A percentile compares a stretch with the other conserved stretches of the same genome.
phyloP scores from a whole-genome alignment of 2,329 filamentous ascomycete genomes.

The Colletotrichum sp. region DNA sequence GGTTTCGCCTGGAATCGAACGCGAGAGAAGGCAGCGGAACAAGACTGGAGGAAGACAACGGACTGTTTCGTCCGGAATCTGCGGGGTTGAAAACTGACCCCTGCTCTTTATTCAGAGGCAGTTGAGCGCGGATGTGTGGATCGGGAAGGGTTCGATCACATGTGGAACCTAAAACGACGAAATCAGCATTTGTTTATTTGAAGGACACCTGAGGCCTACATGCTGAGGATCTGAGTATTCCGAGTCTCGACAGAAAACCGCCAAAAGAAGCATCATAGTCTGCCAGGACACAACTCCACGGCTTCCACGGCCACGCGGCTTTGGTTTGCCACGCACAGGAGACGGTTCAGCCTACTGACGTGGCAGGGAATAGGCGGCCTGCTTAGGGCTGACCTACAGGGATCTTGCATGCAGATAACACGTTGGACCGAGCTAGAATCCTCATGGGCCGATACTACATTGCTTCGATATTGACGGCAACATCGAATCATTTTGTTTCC shows the following conservation, averaged over 20 bases:
- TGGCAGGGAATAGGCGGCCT: slow-evolving; percentile 23
- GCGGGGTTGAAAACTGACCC: background rate
- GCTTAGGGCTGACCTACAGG: background rate
- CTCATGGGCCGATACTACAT: background rate
- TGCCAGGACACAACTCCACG: background rate
- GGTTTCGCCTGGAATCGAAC: background rate
- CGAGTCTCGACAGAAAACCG: background rate
- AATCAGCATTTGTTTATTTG: background rate
- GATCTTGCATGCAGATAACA: background rate
- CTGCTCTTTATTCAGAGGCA: background rate
- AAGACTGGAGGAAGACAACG: background rate
- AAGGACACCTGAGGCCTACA: background rate
- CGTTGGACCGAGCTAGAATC: background rate
- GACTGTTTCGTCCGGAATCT: background rate
- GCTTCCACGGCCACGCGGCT: background rate
- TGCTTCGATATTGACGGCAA: background rate
- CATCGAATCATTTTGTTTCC: background rate
- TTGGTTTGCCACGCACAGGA: background rate
- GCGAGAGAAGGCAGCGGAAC: background rate
- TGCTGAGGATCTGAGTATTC: background rate
- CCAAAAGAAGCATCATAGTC: background rate
- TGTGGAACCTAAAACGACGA: background rate
- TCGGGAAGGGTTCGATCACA: background rate
- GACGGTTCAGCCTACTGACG: slow-evolving; percentile 13
- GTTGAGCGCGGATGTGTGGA: background rate